These are phyloP conservation scores for Dothistroma septosporum DNA, from an alignment of 2,329 filamentous ascomycete species.

Conservation along the genomic window DNA sequence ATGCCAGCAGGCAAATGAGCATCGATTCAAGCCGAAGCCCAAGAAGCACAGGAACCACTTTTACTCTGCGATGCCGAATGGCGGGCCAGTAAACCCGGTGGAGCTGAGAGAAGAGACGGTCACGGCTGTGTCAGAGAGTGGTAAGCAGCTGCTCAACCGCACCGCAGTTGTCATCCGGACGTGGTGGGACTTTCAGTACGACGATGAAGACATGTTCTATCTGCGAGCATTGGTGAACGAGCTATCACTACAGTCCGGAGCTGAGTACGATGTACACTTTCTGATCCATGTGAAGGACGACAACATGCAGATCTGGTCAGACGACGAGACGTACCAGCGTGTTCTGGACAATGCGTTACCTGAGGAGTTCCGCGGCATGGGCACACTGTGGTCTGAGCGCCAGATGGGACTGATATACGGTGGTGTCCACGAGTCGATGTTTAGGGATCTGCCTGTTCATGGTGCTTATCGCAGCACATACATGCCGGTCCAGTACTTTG, in stretches of 20 bases:
- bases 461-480: conserved; percentile 70
- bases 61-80: conserved; percentile 39
- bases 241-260: conserved; percentile 69
- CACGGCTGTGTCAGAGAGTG: conserved; percentile 9
- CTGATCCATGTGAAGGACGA: conserved; percentile 80
- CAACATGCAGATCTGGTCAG: conserved; percentile 74
- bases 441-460: conserved; percentile 62
- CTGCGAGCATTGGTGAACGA: conserved; percentile 78
- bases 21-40: conserved; percentile 56
- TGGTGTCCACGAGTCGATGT: conserved; percentile 47
- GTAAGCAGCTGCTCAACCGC: conserved; percentile 46
- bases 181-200: conserved; percentile 77
- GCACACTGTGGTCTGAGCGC: conserved; percentile 50
- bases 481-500: conserved; percentile 94
- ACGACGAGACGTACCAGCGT: conserved; percentile 66
- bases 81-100: conserved; percentile 27
- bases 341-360: conserved; percentile 53
- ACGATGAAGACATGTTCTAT: conserved; percentile 74
- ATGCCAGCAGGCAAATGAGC: conserved; percentile 67
- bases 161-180: conserved; percentile 78
- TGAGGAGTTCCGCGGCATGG: conserved; percentile 49
- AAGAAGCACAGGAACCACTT: conserved; percentile 34
- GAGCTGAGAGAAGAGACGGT: conserved; percentile 13
- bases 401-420: conserved; percentile 55
- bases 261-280: conserved; percentile 79